Percentiles rank a stretch among this genome's conserved stretches.
These are phyloP conservation scores for Vanrija sp. DNA, from an alignment of 1,284 basidiomycete genomes.

Conservation along the genomic window DNA sequence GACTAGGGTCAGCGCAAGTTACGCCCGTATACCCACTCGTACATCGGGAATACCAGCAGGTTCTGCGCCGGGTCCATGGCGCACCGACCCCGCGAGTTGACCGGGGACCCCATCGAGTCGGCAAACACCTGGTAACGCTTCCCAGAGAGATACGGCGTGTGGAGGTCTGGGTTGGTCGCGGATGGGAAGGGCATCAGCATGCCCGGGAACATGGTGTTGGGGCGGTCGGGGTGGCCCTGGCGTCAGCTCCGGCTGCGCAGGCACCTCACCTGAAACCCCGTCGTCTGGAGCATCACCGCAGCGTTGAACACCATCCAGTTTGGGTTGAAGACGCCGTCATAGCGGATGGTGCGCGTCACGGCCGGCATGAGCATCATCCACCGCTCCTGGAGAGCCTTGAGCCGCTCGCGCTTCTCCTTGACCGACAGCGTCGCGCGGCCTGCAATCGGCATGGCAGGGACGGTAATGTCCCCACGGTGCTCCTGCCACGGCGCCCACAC, in stretches of 20 bases:
- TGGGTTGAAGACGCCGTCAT: not conserved
- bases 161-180: not conserved
- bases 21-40: not conserved
- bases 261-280: not conserved
- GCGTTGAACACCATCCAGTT: not conserved
- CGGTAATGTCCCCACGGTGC: too few species aligned
- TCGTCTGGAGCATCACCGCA: not conserved
- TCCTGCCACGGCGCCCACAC: too few species aligned
- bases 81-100: not conserved
- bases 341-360: not conserved
- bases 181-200: not conserved
- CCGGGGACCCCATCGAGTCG: not conserved
- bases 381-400: not conserved
- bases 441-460: too few species aligned
- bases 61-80: not conserved
- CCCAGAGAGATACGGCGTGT: not conserved
- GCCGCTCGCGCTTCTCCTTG: not conserved
- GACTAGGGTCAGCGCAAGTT: not conserved
- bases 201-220: not conserved
- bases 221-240: not conserved
- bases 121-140: not conserved
- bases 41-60: not conserved
- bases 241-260: not conserved
- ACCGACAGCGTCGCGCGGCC: not conserved
- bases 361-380: not conserved